Percentiles rank a stretch among this genome's conserved stretches.
Conservation (phyloP, 768 basidiomycete species). For the Boletus vermiculosoides region DNA sequence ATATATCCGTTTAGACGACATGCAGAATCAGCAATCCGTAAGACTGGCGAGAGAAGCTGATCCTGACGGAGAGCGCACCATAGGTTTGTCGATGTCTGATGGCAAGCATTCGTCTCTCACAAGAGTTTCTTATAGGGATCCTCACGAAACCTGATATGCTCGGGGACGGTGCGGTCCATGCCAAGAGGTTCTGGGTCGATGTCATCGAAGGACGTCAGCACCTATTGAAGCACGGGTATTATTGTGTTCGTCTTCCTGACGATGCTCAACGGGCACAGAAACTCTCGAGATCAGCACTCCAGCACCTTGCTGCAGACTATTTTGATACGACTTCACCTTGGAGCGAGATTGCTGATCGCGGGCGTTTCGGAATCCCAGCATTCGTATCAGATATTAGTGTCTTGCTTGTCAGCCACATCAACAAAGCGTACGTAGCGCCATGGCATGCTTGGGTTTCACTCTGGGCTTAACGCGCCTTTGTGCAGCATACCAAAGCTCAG, state of each 20-base stretch:
- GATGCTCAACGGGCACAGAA: slow-evolving; percentile 48
- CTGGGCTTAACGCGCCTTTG: background rate
- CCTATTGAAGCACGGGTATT: slow-evolving; percentile 56
- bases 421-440: slow-evolving; percentile 43
- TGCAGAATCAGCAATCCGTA: slow-evolving; percentile 62
- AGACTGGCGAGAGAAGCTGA: slow-evolving; percentile 54
- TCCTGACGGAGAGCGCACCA: slow-evolving; percentile 54
- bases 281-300: slow-evolving; percentile 37
- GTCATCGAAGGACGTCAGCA: slow-evolving; percentile 50
- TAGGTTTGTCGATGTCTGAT: slow-evolving; percentile 42
- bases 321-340: slow-evolving; percentile 54
- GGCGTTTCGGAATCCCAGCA: slow-evolving; percentile 53
- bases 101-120: background rate
- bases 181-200: slow-evolving; percentile 46
- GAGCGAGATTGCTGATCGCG: slow-evolving; percentile 43
- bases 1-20: slow-evolving; percentile 49
- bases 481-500: slow-evolving; percentile 49
- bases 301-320: slow-evolving; percentile 40
- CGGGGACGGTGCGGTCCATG: slow-evolving; percentile 39
- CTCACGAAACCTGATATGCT: slow-evolving; percentile 70
- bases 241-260: slow-evolving; percentile 63
- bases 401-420: slow-evolving; percentile 53
- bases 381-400: slow-evolving; percentile 53
- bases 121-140: slow-evolving; percentile 43
- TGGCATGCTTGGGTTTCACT: background rate